Base-by-base conservation (phyloP, 805 yeast genomes). In the Spencermartinsiella europaea region DNA sequence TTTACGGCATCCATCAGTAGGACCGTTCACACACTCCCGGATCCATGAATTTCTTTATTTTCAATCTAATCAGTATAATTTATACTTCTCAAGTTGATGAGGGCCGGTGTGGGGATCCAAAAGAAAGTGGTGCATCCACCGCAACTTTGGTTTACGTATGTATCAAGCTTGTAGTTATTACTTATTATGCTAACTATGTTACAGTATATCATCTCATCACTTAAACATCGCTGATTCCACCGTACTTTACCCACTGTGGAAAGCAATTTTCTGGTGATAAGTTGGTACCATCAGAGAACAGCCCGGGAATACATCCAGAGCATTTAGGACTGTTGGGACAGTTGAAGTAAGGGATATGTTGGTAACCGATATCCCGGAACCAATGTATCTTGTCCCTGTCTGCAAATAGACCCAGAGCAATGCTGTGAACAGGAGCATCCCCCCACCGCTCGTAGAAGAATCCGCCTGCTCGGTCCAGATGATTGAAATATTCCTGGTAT, bases 371-470 rank as follows among this genome's bases (percentile, higher is more conserved):
- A 60, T 91, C 96, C 52, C 95, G 71, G 67, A 91, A 91, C 67
- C 89, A 91, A 66, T 90, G 97, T 5, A 91, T 71, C 47, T 89
- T 85, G 2, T 75, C 67, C 2, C 79, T 61, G 48, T 83, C 74
- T 34, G 87, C 68, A 57, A 85, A 71, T 75, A 91, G 72, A 0
- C 87, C 90, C 4, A 83, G 76, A 0, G 93, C 98, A 19, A 91
- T 64, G 0, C 96, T 81, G 63, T 89, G 97, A 2, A 91, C 81
- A 0, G 97, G 95, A 0, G 97, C 96, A 71, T 91, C 98, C 1
- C 98, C 97, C 97, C 97, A 91, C 58, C 98, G 69, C 63, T 91
- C 96, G 46, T 77, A 74, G 72, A 80, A 89, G 60, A 91, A 90
- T 0, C 98, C 97, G 10, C 89, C 87, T 2, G 79, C 69, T 3